Conservation (phyloP, 768 basidiomycete species). For the Serpula lacrymans region DNA sequence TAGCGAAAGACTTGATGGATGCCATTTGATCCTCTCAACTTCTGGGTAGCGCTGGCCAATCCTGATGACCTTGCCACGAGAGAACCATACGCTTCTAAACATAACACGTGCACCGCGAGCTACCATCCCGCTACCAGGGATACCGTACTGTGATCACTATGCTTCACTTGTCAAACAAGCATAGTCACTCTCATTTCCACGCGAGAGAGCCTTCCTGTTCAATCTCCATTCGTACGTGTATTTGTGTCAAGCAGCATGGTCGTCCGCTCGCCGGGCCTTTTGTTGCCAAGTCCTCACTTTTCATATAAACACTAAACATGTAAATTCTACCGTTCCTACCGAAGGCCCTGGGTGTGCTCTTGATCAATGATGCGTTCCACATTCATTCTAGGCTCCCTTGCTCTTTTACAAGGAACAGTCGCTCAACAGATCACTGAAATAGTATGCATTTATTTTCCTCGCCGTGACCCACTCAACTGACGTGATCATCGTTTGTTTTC, state of each 20-base stretch:
- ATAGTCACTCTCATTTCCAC: too few relatives aligned
- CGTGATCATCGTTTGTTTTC: neutral
- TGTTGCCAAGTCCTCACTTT: neutral
- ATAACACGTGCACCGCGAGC: neutral
- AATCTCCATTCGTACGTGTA: too few relatives aligned
- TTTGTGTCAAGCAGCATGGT: slow-evolving; percentile 23
- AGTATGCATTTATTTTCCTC: slow-evolving; percentile 27
- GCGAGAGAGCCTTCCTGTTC: too few relatives aligned
- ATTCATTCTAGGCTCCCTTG: slow-evolving; percentile 12
- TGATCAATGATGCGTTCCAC: slow-evolving; percentile 15
- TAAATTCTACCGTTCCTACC: neutral
- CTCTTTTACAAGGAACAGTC: slow-evolving; percentile 19
- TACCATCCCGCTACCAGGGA: too few relatives aligned
- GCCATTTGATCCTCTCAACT: too few relatives aligned
- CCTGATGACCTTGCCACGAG: neutral
- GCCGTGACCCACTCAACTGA: slow-evolving; percentile 1
- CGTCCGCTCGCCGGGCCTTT: slow-evolving; percentile 18
- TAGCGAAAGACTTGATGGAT: too few relatives aligned
- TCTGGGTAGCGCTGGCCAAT: too few relatives aligned
- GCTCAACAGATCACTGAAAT: slow-evolving; percentile 56
- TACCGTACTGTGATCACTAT: too few relatives aligned
- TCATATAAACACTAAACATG: neutral
- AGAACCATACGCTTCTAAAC: slow-evolving; percentile 1
- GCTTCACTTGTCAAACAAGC: too few relatives aligned
- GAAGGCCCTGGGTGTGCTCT: neutral